These are phyloP conservation scores for Thelonectria blattea DNA, from an alignment of 2,329 filamentous ascomycete genomes.

Conservation along the genomic window DNA sequence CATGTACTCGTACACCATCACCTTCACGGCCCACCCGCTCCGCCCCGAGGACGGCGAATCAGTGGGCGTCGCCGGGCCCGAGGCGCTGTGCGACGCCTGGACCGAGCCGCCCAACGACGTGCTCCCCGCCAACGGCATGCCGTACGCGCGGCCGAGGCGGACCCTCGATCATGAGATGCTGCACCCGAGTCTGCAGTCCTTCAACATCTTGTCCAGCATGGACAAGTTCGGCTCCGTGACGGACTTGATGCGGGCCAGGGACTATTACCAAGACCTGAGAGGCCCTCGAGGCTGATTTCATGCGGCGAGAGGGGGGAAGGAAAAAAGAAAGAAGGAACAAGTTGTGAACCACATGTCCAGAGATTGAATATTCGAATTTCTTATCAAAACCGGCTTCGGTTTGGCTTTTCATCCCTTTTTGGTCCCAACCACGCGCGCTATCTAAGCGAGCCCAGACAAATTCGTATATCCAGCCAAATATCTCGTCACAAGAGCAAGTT, in stretches of 20 bases:
- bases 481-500: neutral
- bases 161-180: neutral
- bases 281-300: too few species aligned
- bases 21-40: conserved; percentile 21
- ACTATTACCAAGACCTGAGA: too few species aligned
- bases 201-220: neutral
- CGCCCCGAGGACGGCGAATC: conserved; percentile 16
- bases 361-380: neutral
- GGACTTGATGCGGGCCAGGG: neutral
- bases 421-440: neutral
- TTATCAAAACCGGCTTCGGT: neutral
- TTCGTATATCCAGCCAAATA: neutral
- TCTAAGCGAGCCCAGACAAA: neutral
- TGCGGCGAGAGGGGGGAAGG: too few species aligned
- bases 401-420: neutral
- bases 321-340: too few species aligned
- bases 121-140: neutral
- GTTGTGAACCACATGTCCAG: too few species aligned
- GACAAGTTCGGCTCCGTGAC: neutral
- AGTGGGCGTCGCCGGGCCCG: neutral
- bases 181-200: conserved; percentile 1
- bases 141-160: too few species aligned
- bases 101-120: conserved; percentile 9
- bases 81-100: conserved; percentile 4
- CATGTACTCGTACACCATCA: conserved; percentile 23